A percentile compares a stretch with the other conserved stretches of the same genome.
Conservation (phyloP, 106 monocot genomes). For the Narthecium ossifragum region DNA sequence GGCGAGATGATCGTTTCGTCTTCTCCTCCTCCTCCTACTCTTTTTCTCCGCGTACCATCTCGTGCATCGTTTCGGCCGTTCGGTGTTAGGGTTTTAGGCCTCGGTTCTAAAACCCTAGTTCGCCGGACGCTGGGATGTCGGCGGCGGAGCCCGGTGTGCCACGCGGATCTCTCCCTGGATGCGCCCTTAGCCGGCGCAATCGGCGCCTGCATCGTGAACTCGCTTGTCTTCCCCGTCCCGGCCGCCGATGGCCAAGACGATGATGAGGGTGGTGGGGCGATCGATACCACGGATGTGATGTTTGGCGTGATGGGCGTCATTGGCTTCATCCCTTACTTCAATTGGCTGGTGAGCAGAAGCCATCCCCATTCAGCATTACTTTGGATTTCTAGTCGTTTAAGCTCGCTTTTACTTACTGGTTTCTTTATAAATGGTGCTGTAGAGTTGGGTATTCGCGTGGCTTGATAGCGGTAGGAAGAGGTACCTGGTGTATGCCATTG, state of each 20-base stretch:
- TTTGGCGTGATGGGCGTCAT: slow-evolving; percentile 88
- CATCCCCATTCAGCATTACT: neutral
- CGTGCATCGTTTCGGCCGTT: neutral
- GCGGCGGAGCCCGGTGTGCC: slow-evolving; percentile 13
- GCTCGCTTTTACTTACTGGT: neutral
- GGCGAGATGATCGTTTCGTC: neutral
- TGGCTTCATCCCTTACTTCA: slow-evolving; percentile 94
- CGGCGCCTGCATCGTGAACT: slow-evolving; percentile 76
- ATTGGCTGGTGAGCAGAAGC: slow-evolving; percentile 70
- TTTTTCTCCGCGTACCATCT: neutral
- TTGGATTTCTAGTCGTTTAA: neutral
- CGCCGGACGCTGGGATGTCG: neutral
- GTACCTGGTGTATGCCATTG: slow-evolving; percentile 81
- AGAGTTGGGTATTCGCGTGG: slow-evolving; percentile 99
- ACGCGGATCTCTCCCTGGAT: slow-evolving; percentile 57
- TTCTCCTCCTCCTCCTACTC: neutral
- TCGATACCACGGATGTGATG: slow-evolving; percentile 71
- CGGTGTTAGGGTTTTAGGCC: neutral
- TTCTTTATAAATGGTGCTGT: neutral
- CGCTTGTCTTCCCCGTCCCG: slow-evolving; percentile 46
- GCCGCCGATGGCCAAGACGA: slow-evolving; percentile 19
- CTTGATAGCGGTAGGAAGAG: slow-evolving; percentile 69
- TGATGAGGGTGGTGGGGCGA: slow-evolving; percentile 26
- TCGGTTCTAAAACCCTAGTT: neutral
- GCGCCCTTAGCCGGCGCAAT: slow-evolving; percentile 85